phyloP scores from a whole-genome alignment of 1,284 basidiomycete species.

The Trichosporon ovoides region DNA sequence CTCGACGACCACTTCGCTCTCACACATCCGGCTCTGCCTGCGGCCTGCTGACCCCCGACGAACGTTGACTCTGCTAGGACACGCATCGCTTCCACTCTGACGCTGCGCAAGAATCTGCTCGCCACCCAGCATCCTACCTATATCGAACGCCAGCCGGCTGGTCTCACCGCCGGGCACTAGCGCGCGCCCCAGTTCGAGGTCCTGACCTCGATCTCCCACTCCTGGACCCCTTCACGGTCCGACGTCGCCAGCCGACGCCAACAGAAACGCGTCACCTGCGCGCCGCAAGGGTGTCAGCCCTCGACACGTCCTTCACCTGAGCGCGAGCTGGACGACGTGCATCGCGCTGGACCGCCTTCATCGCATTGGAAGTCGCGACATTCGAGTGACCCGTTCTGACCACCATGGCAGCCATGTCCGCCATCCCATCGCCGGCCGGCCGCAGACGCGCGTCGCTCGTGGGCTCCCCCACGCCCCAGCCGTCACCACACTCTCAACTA shows the following conservation, averaged over 20 bases:
- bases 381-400: neutral
- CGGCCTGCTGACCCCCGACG: neutral
- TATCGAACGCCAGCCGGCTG: neutral
- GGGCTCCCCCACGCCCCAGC: constrained; percentile 23
- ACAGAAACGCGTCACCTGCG: neutral
- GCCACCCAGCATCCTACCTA: neutral
- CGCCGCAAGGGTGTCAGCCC: neutral
- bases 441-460: constrained; percentile 21
- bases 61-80: constrained; percentile 3
- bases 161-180: neutral
- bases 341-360: neutral
- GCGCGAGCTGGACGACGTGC: neutral
- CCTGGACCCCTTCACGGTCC: neutral
- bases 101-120: neutral
- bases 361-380: neutral
- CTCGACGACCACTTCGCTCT: neutral
- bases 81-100: neutral
- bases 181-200: neutral
- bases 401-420: constrained; percentile 8
- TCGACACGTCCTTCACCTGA: neutral
- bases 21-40: neutral
- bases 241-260: neutral
- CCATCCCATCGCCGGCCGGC: constrained; percentile 11
- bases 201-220: neutral
- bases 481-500: constrained; percentile 27